Evolutionary conservation across 2,329 filamentous ascomycete genomes (phyloP), one percentile per base, ranked within the genome.

Genomic region (Ophiocordyceps sinensis): DNA sequence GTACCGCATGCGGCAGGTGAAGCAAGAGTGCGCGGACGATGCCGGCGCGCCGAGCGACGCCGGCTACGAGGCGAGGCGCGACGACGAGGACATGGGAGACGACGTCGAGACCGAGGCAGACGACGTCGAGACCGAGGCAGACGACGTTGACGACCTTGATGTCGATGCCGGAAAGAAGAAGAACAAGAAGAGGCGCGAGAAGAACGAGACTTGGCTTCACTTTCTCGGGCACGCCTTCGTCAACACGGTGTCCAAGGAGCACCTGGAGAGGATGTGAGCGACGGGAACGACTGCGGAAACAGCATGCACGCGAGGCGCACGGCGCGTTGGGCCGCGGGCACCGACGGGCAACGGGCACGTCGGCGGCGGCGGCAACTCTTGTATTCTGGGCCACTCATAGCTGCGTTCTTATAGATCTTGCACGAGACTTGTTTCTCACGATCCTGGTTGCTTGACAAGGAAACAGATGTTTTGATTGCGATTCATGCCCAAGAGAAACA

Each of bases 171-270:
- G 70, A 49, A 41, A 59, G 40, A 70, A 60, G 41, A 56, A 65
- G 38, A 66, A 67, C 44, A 63, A 71, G 47, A 65, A 71, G 49
- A 73, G 72, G 53, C 66, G 71, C 42, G 62, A 65, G 46, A 67
- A 66, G 49, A 81, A 82, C 55, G 77, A 80, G 56, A 67, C 77
- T 6, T 94, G 87, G 87, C 68, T 79, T 45, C 76, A 80, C 39
- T 94, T 94, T 56, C 64, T 93, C 26, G 61, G 67, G 44, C 77
- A 85, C 42, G 87, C 87, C 1, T 94, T 91, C 62, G 83, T 94
- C 19, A 75, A 78, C 32, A 87, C 80, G 4, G 63, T 83, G 51
- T 70, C 76, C 39, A 64, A 75, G 41, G 69, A 81, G 39, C 77
- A 89, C 34, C 66, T 93, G 30, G 63, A 71, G 52, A 61, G 69